Evolutionary conservation across 331 rosid species (phyloP).

Genomic region (Pyracantha coccinea): DNA sequence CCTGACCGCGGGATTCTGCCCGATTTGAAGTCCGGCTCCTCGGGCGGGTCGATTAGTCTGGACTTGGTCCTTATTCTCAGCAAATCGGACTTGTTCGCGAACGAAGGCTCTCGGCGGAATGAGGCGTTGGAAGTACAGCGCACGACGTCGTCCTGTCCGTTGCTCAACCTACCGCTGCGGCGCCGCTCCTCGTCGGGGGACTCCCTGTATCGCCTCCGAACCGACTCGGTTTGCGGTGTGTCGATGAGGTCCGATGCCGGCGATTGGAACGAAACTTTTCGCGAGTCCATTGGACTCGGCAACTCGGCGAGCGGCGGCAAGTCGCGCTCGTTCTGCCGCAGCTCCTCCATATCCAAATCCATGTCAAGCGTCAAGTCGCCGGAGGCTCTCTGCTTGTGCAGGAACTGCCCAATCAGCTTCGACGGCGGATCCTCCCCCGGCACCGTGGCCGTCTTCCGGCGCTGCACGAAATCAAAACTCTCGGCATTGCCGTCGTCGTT

Average conservation of each 20-base stretch:
- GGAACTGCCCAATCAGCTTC: constrained; percentile 53
- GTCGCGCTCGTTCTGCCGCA: constrained; percentile 4
- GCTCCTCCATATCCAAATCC: constrained; percentile 95
- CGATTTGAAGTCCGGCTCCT: constrained; percentile 26
- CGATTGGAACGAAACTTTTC: constrained; percentile 52
- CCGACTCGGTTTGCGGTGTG: constrained; percentile 10
- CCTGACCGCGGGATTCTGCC: constrained; percentile 16
- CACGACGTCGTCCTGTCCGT: constrained; percentile 18
- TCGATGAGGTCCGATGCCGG: constrained; percentile 15
- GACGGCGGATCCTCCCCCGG: constrained; percentile 66
- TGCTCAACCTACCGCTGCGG: neutral
- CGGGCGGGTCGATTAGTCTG: constrained; percentile 71
- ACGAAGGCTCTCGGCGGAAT: constrained; percentile 44
- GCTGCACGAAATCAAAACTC: constrained; percentile 39
- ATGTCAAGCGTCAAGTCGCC: constrained; percentile 65
- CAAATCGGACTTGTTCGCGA: constrained; percentile 34
- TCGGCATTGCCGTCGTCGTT: neutral
- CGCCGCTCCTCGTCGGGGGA: constrained; percentile 10
- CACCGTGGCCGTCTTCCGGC: constrained; percentile 25
- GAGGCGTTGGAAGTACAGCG: constrained; percentile 66
- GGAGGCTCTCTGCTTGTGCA: constrained; percentile 53
- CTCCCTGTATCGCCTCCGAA: constrained; percentile 43
- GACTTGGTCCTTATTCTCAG: constrained; percentile 57
- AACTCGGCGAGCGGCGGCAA: constrained; percentile 52
- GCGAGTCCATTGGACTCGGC: constrained; percentile 26